phyloP scores from a whole-genome alignment of 495 filamentous ascomycete genomes.

The Penicillium chermesinum region DNA sequence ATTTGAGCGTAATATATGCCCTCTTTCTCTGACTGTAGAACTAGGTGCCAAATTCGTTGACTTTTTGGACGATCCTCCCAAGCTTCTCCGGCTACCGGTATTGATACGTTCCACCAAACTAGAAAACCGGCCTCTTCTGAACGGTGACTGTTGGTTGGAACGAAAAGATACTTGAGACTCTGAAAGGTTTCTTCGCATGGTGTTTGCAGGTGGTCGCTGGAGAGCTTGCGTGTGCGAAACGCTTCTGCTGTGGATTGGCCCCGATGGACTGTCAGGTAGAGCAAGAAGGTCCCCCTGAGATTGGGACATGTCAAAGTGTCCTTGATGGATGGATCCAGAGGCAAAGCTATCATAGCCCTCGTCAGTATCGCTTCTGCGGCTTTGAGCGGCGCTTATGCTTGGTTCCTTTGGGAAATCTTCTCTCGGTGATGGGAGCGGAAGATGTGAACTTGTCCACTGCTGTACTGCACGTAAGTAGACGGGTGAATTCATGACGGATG shows the following conservation, averaged over 20 bases:
- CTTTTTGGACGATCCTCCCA: constrained; percentile 3
- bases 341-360: constrained; percentile 21
- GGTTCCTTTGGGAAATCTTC: not conserved
- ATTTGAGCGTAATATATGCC: constrained; percentile 20
- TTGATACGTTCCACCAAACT: constrained; percentile 23
- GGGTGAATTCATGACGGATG: constrained; percentile 20
- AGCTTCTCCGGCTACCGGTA: constrained; percentile 12
- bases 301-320: not conserved
- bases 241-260: constrained; percentile 22
- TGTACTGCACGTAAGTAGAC: constrained; percentile 26
- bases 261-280: constrained; percentile 21
- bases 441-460: constrained; percentile 7
- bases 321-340: constrained; percentile 1
- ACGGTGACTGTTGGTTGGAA: constrained; percentile 10
- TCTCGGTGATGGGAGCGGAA: constrained; percentile 5
- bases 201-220: constrained; percentile 3
- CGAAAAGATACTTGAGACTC: constrained; percentile 17
- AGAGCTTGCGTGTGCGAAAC: constrained; percentile 11
- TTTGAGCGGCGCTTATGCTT: not conserved
- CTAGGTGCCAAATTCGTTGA: constrained; percentile 6
- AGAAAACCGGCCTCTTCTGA: constrained; percentile 19
- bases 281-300: constrained; percentile 8
- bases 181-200: constrained; percentile 21
- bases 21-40: constrained; percentile 7
- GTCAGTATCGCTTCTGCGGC: constrained; percentile 16